Evolutionary conservation across 1,139 yeast genomes (phyloP).

Genomic region (Arxiozyma slooffiae): DNA sequence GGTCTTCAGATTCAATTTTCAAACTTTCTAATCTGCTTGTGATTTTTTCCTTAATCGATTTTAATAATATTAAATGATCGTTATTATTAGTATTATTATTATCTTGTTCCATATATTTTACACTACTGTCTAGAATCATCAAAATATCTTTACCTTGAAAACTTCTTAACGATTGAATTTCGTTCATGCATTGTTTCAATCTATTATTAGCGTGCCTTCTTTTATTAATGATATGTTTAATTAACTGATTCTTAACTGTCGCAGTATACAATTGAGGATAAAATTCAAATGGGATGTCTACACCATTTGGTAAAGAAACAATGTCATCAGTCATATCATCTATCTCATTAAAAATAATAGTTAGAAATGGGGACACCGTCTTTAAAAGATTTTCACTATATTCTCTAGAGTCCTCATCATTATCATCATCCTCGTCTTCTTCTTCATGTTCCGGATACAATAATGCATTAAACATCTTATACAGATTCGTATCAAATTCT

Average conservation of each 20-base stretch:
- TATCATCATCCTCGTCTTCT: neutral
- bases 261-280: constrained; percentile 28
- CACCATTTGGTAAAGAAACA: constrained; percentile 19
- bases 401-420: constrained; percentile 7
- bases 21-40: neutral
- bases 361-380: constrained; percentile 22
- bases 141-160: constrained; percentile 27
- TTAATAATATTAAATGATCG: neutral
- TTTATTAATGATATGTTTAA: constrained; percentile 19
- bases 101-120: constrained; percentile 18
- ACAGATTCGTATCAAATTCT: constrained; percentile 26
- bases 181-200: constrained; percentile 16
- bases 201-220: constrained; percentile 16
- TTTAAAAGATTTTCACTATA: constrained; percentile 19
- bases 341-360: constrained; percentile 26
- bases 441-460: constrained; percentile 23
- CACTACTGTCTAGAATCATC: constrained; percentile 22
- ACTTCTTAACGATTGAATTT: constrained; percentile 20
- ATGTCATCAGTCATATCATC: constrained; percentile 21
- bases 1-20: constrained; percentile 18
- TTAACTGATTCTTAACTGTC: constrained; percentile 20
- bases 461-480: constrained; percentile 27
- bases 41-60: neutral
- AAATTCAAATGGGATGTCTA: constrained; percentile 26
- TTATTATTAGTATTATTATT: constrained; percentile 3